phyloP scores from a whole-genome alignment of 2,329 filamentous ascomycete species.

The Fusarium piperis region DNA sequence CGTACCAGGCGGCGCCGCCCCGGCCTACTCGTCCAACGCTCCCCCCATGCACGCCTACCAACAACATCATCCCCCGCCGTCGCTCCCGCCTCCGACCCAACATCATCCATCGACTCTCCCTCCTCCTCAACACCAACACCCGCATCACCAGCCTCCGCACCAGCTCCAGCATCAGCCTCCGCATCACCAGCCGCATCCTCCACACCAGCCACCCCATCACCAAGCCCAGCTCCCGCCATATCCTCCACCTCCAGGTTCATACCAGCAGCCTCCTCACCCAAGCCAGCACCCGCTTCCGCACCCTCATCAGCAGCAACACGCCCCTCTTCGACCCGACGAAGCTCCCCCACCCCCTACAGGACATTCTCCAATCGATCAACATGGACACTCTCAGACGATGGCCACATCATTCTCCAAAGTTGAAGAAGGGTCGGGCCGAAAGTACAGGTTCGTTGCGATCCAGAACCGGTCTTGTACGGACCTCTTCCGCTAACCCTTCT shows the following conservation, averaged over 20 bases:
- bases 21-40: slow-evolving; percentile 38
- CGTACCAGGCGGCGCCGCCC: slow-evolving; percentile 24
- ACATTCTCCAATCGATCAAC: slow-evolving; percentile 29
- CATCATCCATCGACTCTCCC: slow-evolving; percentile 34
- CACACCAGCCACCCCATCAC: slow-evolving; percentile 34
- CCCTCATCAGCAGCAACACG: slow-evolving; percentile 38
- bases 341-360: slow-evolving; percentile 23
- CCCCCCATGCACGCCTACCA: slow-evolving; percentile 39
- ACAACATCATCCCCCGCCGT: slow-evolving; percentile 37
- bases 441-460: slow-evolving; percentile 46
- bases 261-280: slow-evolving; percentile 37
- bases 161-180: slow-evolving; percentile 23
- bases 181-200: slow-evolving; percentile 36
- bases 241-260: slow-evolving; percentile 19
- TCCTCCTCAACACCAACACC: slow-evolving; percentile 19
- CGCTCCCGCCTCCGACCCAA: slow-evolving; percentile 30
- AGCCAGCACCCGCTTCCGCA: slow-evolving; percentile 37
- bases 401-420: slow-evolving; percentile 46
- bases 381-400: slow-evolving; percentile 25
- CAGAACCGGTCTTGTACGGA: background rate
- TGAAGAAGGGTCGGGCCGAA: slow-evolving; percentile 48
- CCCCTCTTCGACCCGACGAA: slow-evolving; percentile 39
- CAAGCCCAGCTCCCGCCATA: slow-evolving; percentile 35
- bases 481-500: slow-evolving; percentile 25
- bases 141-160: slow-evolving; percentile 18